Conservation (phyloP, 805 yeast genomes). For the Myxozyma monticola region DNA sequence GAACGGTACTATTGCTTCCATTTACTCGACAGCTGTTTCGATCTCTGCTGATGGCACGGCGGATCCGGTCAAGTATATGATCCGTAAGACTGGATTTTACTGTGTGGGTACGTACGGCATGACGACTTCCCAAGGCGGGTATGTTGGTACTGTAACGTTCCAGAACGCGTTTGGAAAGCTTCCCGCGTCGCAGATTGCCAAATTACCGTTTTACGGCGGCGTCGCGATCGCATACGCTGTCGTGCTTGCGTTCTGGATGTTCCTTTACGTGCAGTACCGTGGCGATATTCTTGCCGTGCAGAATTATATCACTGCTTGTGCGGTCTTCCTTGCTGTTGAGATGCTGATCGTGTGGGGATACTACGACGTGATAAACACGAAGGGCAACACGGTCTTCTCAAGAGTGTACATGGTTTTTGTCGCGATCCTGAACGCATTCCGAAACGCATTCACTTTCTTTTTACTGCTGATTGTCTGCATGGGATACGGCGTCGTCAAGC, state of each 20-base stretch:
- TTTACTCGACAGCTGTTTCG: constrained; percentile 24
- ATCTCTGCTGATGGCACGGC: constrained; percentile 59
- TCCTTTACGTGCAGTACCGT: constrained; percentile 80
- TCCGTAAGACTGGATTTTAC: constrained; percentile 82
- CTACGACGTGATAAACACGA: constrained; percentile 75
- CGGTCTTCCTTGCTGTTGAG: constrained; percentile 77
- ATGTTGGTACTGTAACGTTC: constrained; percentile 70
- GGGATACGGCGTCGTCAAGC: constrained; percentile 90
- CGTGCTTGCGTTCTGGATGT: constrained; percentile 77
- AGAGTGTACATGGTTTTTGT: constrained; percentile 75
- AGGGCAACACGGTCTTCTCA: constrained; percentile 55
- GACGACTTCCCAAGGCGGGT: constrained; percentile 43
- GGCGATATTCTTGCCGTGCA: constrained; percentile 87
- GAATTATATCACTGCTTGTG: constrained; percentile 83
- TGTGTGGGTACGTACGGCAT: constrained; percentile 75
- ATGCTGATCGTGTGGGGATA: constrained; percentile 88
- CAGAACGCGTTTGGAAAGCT: constrained; percentile 91
- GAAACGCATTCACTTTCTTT: constrained; percentile 85
- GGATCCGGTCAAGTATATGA: constrained; percentile 54
- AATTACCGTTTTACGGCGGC: constrained; percentile 83
- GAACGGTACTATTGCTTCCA: constrained; percentile 18
- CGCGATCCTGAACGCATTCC: constrained; percentile 74
- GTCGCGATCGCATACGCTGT: constrained; percentile 81
- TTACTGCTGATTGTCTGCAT: constrained; percentile 78
- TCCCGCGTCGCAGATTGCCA: constrained; percentile 88